Percentiles rank a stretch among this genome's conserved stretches.
phyloP scores from a whole-genome alignment of 2,329 filamentous ascomycete genomes.

The Sclerotinia spermophila region DNA sequence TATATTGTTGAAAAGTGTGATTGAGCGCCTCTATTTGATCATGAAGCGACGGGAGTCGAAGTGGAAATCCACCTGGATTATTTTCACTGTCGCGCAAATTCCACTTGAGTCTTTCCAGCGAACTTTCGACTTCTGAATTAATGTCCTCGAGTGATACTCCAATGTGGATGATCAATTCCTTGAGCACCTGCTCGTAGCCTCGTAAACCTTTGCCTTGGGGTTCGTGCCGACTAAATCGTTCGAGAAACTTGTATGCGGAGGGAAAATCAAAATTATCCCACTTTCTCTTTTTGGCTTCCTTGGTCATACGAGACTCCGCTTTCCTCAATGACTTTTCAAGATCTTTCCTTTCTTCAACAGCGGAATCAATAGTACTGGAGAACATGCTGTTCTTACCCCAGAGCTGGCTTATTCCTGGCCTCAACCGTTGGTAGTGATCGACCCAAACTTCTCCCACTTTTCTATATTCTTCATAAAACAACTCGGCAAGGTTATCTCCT shows the following conservation, averaged over 20 bases:
- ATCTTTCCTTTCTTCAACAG: not conserved
- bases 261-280: not conserved
- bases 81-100: not conserved
- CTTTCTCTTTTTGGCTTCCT: not conserved
- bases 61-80: not conserved
- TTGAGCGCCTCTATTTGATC: not conserved
- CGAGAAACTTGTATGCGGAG: not conserved
- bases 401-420: accelerated
- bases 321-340: not conserved
- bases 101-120: not conserved
- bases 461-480: not conserved
- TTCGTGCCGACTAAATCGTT: not conserved
- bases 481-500: not conserved
- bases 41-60: not conserved
- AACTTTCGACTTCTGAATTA: too few relatives aligned
- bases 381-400: not conserved
- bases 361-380: not conserved
- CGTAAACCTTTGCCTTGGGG: not conserved
- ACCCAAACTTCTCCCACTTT: not conserved
- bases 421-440: not conserved
- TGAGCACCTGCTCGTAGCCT: not conserved
- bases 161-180: not conserved
- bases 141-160: not conserved
- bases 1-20: not conserved
- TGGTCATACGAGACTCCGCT: not conserved